Evolutionary conservation across 1,284 basidiomycete genomes (phyloP), one percentile per base, ranked within the genome.

Genomic region (Volvariella surrecta): DNA sequence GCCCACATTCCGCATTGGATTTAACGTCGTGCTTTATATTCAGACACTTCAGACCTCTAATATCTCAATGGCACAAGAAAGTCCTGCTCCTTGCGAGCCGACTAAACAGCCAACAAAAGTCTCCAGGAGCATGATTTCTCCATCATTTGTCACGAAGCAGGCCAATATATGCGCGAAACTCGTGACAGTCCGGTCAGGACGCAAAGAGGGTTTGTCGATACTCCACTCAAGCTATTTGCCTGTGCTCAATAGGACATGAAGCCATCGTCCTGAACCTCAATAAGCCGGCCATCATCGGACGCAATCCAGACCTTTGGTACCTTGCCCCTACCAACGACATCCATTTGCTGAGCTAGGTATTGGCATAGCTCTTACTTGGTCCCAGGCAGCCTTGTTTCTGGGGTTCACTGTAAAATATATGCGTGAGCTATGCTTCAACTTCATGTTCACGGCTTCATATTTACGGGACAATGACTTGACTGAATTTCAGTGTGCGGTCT

Each of bases 371-470:
- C 68, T 32, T 73, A 73, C 49, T 55, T 70, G 18, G 53, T 71
- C 18, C 52, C 59, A 16, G 68, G 84, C 45, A 55, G 61, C 6
- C 67, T 74, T 21, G 74, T 84, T 16, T 86, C 82, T 3, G 74
- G 69, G 37, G 50, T 83, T 15, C 84, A 89, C 54, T 89, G 83
- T 70, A 84, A 82, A 57, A 58, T 89, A 68, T 82, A 85, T 69
- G 86, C 79, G 83, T 82, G 66, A 61, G 53, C 45, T 40, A 19
- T 42, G 18, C 35, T 45, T 31, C 32, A 4, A 39, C 19, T n/a
- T 45, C 2, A 37, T 15, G 3, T 15, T 35, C n/a, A 42, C n/a
- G n/a, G n/a, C n/a, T n/a, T n/a, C n/a, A n/a, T n/a, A n/a, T n/a
- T n/a, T n/a, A 21, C 17, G 17, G 53, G 16, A 19, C 18, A 21